These are phyloP conservation scores for Cyclostephanos tholiformis DNA, from an alignment of 108 stramenopile genomes.

Conservation along the genomic window DNA sequence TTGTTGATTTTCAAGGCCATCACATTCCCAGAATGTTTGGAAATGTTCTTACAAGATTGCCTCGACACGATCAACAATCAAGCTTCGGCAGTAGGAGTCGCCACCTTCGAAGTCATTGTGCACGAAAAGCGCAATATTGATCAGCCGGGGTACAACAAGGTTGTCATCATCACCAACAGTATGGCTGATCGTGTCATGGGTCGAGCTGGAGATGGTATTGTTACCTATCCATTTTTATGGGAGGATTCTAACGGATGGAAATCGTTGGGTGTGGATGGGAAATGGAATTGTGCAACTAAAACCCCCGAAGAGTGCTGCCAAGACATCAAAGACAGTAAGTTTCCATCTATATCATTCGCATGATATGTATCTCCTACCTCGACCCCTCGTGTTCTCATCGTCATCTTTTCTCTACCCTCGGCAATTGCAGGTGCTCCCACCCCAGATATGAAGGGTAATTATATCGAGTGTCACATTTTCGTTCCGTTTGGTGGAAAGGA, in stretches of 20 bases:
- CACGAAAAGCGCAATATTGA: slow-evolving; percentile 37
- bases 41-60: slow-evolving; percentile 24
- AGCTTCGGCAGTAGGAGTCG: slow-evolving; percentile 13
- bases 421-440: slow-evolving; percentile 8
- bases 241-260: slow-evolving; percentile 22
- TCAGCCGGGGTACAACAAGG: slow-evolving; percentile 43
- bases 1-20: slow-evolving; percentile 11
- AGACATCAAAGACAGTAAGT: slow-evolving; percentile 17
- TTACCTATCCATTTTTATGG: slow-evolving; percentile 40
- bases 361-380: neutral
- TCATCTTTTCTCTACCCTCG: too few relatives aligned
- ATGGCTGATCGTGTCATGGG: slow-evolving; percentile 20
- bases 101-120: slow-evolving; percentile 25
- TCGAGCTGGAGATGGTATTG: slow-evolving; percentile 25
- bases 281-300: slow-evolving; percentile 27
- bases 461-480: slow-evolving; percentile 45
- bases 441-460: slow-evolving; percentile 23
- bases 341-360: neutral
- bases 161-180: slow-evolving; percentile 34
- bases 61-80: slow-evolving; percentile 16
- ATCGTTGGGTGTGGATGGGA: slow-evolving; percentile 39
- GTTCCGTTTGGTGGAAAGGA: slow-evolving; percentile 38
- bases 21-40: slow-evolving; percentile 40
- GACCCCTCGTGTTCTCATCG: neutral
- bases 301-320: slow-evolving; percentile 36